Evolutionary conservation across 2,329 filamentous ascomycete species (phyloP).

Genomic region (Fusarium algeriense): DNA sequence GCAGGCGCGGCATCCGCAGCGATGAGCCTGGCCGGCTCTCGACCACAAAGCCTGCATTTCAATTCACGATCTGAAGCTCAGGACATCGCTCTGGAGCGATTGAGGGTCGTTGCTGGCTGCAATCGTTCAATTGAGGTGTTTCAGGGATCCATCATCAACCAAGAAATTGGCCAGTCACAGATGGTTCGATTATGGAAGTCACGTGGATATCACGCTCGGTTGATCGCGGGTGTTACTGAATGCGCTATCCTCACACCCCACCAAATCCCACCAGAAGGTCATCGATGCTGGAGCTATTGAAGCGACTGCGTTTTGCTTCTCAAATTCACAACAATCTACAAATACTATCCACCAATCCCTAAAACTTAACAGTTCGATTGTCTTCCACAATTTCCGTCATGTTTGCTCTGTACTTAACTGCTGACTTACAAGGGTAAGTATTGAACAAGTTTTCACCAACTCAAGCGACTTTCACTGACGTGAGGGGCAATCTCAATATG

Average conservation of each 20-base stretch:
- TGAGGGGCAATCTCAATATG: slow-evolving; percentile 33
- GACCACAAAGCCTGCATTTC: slow-evolving; percentile 78
- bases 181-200: slow-evolving; percentile 46
- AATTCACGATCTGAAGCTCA: slow-evolving; percentile 28
- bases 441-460: not conserved
- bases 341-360: not conserved
- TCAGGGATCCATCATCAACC: slow-evolving; percentile 22
- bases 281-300: slow-evolving; percentile 19
- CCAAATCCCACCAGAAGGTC: slow-evolving; percentile 31
- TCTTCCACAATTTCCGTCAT: slow-evolving; percentile 56
- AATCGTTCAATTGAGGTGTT: slow-evolving; percentile 44
- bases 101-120: slow-evolving; percentile 23
- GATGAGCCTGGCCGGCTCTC: slow-evolving; percentile 72
- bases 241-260: slow-evolving; percentile 46
- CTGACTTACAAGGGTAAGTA: slow-evolving; percentile 75
- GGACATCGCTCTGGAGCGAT: slow-evolving; percentile 42
- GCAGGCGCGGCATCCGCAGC: slow-evolving; percentile 74
- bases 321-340: slow-evolving; percentile 4
- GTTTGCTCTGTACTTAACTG: slow-evolving; percentile 75
- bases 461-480: slow-evolving; percentile 31
- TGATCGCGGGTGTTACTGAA: not conserved
- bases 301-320: slow-evolving; percentile 26
- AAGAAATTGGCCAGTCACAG: slow-evolving; percentile 44
- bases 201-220: slow-evolving; percentile 33
- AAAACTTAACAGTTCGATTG: not conserved